Percentiles rank a stretch among this genome's conserved stretches.
phyloP scores from a whole-genome alignment of 441 rosid species.

The Populus hybrid region DNA sequence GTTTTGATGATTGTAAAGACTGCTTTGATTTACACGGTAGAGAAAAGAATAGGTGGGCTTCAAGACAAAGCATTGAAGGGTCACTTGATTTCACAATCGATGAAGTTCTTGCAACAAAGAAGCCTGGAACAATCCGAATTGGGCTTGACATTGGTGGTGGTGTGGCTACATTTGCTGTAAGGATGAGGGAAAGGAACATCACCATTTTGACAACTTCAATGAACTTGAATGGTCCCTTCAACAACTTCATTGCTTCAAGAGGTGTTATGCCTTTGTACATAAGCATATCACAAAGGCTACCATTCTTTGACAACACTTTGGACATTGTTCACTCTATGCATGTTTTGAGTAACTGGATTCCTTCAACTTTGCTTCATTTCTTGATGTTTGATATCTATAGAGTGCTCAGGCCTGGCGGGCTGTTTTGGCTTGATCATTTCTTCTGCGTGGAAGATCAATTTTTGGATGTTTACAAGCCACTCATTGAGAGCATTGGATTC shows the following conservation, averaged over 20 bases:
- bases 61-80: not conserved
- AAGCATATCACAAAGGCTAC: constrained; percentile 57
- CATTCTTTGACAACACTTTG: constrained; percentile 53
- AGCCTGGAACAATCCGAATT: constrained; percentile 45
- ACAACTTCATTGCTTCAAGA: constrained; percentile 51
- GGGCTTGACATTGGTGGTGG: constrained; percentile 69
- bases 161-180: constrained; percentile 48
- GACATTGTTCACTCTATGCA: constrained; percentile 62
- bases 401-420: constrained; percentile 52
- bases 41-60: constrained; percentile 45
- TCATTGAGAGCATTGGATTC: constrained; percentile 49
- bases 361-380: constrained; percentile 44
- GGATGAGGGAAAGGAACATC: constrained; percentile 53
- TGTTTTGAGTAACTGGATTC: constrained; percentile 58
- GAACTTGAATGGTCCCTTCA: constrained; percentile 62
- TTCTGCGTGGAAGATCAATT: constrained; percentile 41
- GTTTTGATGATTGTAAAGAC: constrained; percentile 59
- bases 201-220: constrained; percentile 53
- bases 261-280: constrained; percentile 52
- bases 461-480: constrained; percentile 38
- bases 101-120: constrained; percentile 39
- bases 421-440: constrained; percentile 59
- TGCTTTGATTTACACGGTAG: constrained; percentile 48
- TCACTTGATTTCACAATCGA: constrained; percentile 44
- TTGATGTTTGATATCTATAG: constrained; percentile 46